Evolutionary conservation across 163 green algal genomes (phyloP), one percentile per base, ranked within the genome.

Genomic region (Scenedesmus sp.): DNA sequence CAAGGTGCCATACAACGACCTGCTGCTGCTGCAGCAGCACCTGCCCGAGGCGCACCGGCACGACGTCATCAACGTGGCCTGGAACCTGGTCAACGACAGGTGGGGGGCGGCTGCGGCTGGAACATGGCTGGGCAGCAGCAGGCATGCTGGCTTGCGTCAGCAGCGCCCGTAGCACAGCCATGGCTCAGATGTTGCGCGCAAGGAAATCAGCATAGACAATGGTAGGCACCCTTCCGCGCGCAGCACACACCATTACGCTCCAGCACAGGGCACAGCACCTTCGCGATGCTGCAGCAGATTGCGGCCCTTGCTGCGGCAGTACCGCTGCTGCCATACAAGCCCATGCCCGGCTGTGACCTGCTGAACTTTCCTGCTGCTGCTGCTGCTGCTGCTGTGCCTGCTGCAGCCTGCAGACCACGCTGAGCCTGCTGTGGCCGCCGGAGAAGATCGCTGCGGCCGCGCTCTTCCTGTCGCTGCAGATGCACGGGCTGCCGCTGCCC

Each of bases 1-100:
- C 54, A 34, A 91, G 34, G 86, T 92, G 77, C 94, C 94, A 1
- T 96, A 96, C 93, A 87, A 55, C 4, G 86, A 85, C 74, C n/a
- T 95, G 15, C 74, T 94, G n/a, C 23, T 34, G n/a, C n/a, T 90
- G 59, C 52, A 82, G 57, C 60, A 87, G 55, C 18, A 26, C 46
- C 9, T 88, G 20, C 7, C 73, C 3, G 10, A 84, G n/a, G 70
- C 77, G 64, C n/a, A 66, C 64, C 79, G 23, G 64, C 9, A 88
- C 7, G 87, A 87, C 64, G 15, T 92, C 4, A n/a, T 88, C 46
- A 60, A 86, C 34, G 67, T 90, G 56, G 90, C 93, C 0, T 95
- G 93, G 93, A 95, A 94, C 93, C 85, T 96, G 4, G 52, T 96
- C 23, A 96, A 95, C 55, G 95, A 96, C 94, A 95, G 91, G 94